These are phyloP conservation scores for Diaporthe vaccinii DNA, from an alignment of 2,329 filamentous ascomycete species.

Conservation along the genomic window DNA sequence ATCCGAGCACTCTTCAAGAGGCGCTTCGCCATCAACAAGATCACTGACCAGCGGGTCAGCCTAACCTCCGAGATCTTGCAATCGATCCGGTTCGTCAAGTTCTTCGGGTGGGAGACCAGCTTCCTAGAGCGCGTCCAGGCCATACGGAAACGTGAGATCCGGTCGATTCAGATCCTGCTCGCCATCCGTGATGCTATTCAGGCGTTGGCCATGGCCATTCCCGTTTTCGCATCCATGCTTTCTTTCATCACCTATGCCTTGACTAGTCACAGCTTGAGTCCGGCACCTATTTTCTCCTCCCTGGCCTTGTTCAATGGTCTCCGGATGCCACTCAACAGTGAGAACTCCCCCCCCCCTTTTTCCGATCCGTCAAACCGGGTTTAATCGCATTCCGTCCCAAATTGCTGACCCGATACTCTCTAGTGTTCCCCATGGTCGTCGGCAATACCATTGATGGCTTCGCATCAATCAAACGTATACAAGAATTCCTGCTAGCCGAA, in stretches of 20 bases:
- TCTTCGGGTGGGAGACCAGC: slow-evolving; percentile 92
- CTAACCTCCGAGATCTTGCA: slow-evolving; percentile 93
- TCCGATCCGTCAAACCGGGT: too few relatives aligned
- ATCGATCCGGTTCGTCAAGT: slow-evolving; percentile 95
- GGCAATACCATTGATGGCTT: slow-evolving; percentile 92
- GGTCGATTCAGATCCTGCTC: slow-evolving; percentile 84
- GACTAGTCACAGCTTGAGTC: slow-evolving; percentile 75
- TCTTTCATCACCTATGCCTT: slow-evolving; percentile 87
- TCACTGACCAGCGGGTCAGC: slow-evolving; percentile 92
- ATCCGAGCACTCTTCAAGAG: slow-evolving; percentile 83
- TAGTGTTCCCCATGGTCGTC: slow-evolving; percentile 84
- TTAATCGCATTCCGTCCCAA: background rate
- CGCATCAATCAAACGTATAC: slow-evolving; percentile 85
- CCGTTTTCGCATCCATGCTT: slow-evolving; percentile 95
- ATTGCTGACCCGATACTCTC: too few relatives aligned
- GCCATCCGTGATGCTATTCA: slow-evolving; percentile 88
- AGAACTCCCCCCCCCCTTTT: background rate
- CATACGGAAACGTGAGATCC: slow-evolving; percentile 82
- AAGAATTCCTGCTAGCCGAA: slow-evolving; percentile 89
- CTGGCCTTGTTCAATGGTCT: slow-evolving; percentile 93
- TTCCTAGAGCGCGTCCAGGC: slow-evolving; percentile 83
- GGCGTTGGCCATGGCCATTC: slow-evolving; percentile 85
- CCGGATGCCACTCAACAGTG: slow-evolving; percentile 83
- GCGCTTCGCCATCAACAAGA: slow-evolving; percentile 86
- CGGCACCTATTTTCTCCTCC: slow-evolving; percentile 90